Base-by-base conservation (phyloP, 1,284 basidiomycete genomes). In the Rhodofomes roseus region DNA sequence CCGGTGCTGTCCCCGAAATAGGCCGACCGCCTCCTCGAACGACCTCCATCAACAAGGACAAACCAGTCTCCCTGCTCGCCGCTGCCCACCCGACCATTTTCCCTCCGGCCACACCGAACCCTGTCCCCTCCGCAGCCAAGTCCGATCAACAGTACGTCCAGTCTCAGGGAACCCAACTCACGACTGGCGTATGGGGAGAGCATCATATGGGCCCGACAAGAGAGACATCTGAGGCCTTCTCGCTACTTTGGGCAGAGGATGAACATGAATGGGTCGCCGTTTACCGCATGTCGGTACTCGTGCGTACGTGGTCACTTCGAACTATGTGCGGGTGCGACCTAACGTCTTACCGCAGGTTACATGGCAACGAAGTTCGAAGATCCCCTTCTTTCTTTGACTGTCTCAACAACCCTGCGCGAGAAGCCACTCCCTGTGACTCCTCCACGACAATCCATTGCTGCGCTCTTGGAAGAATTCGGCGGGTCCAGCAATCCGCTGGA, bases 301-400 rank as follows among this genome's bases (percentile, higher is more conserved):
- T 95, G 50, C 85, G 93, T 94, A 36, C 41, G 46, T 54, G 31
- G 4, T 46, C 39, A 34, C 9, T 11, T 16, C 16, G 22, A n/a
- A 5, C 29, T 18, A 23, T 7, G 8, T 29, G 8, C 40, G 8
- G 4, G n/a, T 22, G 22, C 37, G 20, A 5, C 14, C 23, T n/a
- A 8, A 20, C 2, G 31, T 58, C 7, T 18, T 52, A 25, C 48
- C 57, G 5, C 60, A 89, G 92, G 87, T 0, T 95, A 89, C 71
- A 76, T 94, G 39, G 81, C 86, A 31, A 84, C 92, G n/a, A 78
- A 80, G 50, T 82, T 89, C 43, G 66, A 76, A 1, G 85, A 93
- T 64, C 93, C 93, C 2, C 72, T 95, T 5, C 79, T 95, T 18
- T 93, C 88, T 64, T 73, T 96, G 20, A 96, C 93, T 0, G 81